Conservation (phyloP, 306 rosid species). For the Trichosanthes truncata region DNA sequence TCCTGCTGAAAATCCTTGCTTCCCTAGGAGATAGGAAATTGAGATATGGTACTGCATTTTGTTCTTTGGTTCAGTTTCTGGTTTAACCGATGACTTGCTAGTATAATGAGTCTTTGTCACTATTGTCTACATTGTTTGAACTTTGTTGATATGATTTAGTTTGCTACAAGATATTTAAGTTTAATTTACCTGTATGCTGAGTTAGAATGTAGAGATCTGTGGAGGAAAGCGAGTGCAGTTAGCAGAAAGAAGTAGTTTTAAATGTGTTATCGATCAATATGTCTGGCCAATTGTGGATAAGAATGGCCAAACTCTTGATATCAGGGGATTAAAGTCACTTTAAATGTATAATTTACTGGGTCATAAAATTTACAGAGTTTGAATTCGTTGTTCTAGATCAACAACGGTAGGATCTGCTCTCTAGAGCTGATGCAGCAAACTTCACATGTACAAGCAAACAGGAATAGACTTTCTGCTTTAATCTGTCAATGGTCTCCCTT, state of each 20-base stretch:
- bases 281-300: not conserved
- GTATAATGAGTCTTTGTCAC: not conserved
- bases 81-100: not conserved
- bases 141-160: not conserved
- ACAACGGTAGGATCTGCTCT: conserved; percentile 31
- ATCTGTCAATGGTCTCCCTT: conserved; percentile 41
- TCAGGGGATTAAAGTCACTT: not conserved
- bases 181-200: not conserved
- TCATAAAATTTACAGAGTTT: not conserved
- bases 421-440: conserved; percentile 80
- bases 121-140: not conserved
- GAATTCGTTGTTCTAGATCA: conserved; percentile 19
- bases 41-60: not conserved
- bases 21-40: not conserved
- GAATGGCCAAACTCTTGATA: not conserved
- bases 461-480: conserved; percentile 65
- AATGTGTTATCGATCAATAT: not conserved
- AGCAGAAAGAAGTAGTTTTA: not conserved
- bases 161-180: not conserved
- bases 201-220: not conserved
- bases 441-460: conserved; percentile 70
- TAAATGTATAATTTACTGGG: conserved; percentile 26
- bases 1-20: not conserved
- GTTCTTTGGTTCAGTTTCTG: not conserved
- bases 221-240: not conserved